phyloP scores from a whole-genome alignment of 139 green algal genomes.

The Mychonastes homosphaera region DNA sequence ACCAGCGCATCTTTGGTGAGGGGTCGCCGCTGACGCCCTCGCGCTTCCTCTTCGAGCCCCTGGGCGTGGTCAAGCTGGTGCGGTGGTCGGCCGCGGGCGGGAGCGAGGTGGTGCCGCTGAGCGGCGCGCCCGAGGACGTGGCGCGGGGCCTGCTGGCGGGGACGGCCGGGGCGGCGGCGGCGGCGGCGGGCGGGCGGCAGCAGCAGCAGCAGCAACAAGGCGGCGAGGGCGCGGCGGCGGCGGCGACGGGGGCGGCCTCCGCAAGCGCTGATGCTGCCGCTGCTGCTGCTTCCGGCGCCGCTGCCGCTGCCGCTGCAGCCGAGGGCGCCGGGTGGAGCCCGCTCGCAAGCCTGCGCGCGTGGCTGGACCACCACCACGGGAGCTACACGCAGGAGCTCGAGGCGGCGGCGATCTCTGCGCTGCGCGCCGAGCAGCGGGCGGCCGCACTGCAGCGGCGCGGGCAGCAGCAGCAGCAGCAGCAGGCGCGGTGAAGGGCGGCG shows the following conservation, averaged over 20 bases:
- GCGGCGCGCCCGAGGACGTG: no score
- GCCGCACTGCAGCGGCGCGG: background rate
- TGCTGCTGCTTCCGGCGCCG: background rate
- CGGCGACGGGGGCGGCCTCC: background rate
- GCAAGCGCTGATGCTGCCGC: background rate
- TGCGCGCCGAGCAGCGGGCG: conserved; percentile 3
- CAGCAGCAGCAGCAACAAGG: conserved; percentile 5
- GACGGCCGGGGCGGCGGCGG: background rate
- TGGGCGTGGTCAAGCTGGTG: conserved; percentile 39
- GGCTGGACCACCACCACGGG: conserved; percentile 54
- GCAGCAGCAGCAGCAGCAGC: conserved; percentile 2
- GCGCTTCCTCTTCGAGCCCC: conserved; percentile 41
- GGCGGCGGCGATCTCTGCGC: conserved; percentile 39
- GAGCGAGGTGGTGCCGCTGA: background rate
- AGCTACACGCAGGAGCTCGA: conserved; percentile 52
- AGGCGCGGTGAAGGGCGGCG: no score
- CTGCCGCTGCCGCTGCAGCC: background rate
- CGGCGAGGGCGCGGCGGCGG: background rate
- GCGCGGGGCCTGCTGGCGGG: no score
- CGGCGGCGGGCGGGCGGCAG: background rate
- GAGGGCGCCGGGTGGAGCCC: background rate
- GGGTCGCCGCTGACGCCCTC: conserved; percentile 26
- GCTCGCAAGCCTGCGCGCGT: conserved; percentile 24
- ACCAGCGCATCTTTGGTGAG: conserved; percentile 1
- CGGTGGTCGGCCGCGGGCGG: conserved; percentile 19